Evolutionary conservation across 73 alveolate species (phyloP).

Genomic region (Paramecium bursaria): DNA sequence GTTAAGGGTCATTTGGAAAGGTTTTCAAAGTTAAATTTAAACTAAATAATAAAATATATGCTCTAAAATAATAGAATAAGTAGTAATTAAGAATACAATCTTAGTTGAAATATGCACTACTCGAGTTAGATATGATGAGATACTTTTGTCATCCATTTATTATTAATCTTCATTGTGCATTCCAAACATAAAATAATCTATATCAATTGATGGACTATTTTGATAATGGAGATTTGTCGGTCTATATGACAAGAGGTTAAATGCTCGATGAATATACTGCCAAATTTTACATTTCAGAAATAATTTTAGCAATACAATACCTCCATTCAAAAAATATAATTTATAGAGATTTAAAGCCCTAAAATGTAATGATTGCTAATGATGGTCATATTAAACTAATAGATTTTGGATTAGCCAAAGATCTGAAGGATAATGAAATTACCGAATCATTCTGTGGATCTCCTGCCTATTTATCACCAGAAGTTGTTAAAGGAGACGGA

Average conservation of each 20-base stretch:
- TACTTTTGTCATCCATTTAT: constrained; percentile 84
- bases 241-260: constrained; percentile 84
- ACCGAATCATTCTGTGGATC: constrained; percentile 93
- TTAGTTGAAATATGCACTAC: background rate
- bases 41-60: constrained; percentile 7
- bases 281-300: constrained; percentile 85
- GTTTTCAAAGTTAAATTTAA: background rate
- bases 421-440: constrained; percentile 84
- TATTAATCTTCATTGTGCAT: constrained; percentile 87
- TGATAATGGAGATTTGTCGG: constrained; percentile 93
- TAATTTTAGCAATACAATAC: constrained; percentile 88
- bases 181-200: constrained; percentile 89
- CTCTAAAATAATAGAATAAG: constrained; percentile 40
- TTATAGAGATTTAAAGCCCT: constrained; percentile 95
- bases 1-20: constrained; percentile 1
- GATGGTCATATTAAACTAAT: constrained; percentile 94
- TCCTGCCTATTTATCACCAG: constrained; percentile 88
- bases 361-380: constrained; percentile 90
- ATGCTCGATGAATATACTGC: constrained; percentile 90
- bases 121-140: background rate
- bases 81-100: background rate
- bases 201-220: constrained; percentile 90
- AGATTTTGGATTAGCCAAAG: constrained; percentile 93
- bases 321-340: constrained; percentile 90
- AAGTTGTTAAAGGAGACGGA: constrained; percentile 78